Evolutionary conservation across 805 yeast species (phyloP).

Genomic region (Hanseniaspora guilliermondii): DNA sequence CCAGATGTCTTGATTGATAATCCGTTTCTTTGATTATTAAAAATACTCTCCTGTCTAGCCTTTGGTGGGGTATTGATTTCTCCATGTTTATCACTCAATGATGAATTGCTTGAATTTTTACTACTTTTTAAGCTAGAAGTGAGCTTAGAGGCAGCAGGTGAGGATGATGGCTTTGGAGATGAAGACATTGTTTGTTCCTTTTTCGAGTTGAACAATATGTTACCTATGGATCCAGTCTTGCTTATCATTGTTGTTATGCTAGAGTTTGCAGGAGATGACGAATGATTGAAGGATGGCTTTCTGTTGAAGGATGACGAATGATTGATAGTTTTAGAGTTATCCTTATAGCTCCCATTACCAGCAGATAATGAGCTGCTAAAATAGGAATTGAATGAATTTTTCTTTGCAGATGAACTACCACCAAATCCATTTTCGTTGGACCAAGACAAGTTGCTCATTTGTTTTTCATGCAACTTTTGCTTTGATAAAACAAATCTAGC

Average conservation of each 20-base stretch:
- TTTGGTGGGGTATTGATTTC: conserved; percentile 20
- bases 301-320: conserved; percentile 14
- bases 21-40: conserved; percentile 24
- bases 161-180: conserved; percentile 13
- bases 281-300: background rate
- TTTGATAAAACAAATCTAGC: conserved; percentile 76
- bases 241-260: conserved; percentile 18
- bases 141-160: conserved; percentile 6
- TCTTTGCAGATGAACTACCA: conserved; percentile 4
- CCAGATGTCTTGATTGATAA: conserved; percentile 1
- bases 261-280: background rate
- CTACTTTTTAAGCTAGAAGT: conserved; percentile 10
- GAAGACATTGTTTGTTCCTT: conserved; percentile 13
- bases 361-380: background rate
- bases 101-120: conserved; percentile 7
- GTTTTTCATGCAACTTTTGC: conserved; percentile 37
- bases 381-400: background rate
- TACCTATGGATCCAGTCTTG: conserved; percentile 28
- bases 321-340: conserved; percentile 10
- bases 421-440: conserved; percentile 9
- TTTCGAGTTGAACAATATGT: conserved; percentile 24
- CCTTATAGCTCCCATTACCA: conserved; percentile 6
- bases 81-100: conserved; percentile 27
- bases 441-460: conserved; percentile 15
- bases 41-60: conserved; percentile 27